phyloP scores from a whole-genome alignment of 371 early-diverging fungal genomes.

The Massospora cicadina region DNA sequence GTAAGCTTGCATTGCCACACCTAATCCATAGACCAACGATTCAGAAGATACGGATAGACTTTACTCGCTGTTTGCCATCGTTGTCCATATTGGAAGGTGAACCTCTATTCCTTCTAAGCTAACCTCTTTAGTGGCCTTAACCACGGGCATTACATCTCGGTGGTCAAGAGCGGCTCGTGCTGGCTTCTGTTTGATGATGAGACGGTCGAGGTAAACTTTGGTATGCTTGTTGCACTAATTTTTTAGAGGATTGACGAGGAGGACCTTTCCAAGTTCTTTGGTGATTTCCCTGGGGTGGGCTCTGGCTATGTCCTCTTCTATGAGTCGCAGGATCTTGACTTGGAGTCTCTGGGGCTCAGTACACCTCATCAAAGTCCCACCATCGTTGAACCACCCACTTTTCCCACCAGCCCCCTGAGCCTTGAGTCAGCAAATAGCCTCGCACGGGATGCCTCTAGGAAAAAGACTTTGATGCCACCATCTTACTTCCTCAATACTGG shows the following conservation, averaged over 20 bases:
- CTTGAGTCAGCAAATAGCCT: background rate
- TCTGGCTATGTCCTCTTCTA: conserved; percentile 75
- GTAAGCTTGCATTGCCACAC: conserved; percentile 20
- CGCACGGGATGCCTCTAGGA: background rate
- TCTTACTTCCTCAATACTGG: background rate
- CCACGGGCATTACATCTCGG: conserved; percentile 88
- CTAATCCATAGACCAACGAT: conserved; percentile 41
- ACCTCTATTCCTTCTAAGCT: background rate
- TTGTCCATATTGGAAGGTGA: conserved; percentile 84
- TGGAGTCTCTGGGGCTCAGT: conserved; percentile 12
- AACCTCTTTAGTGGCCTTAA: conserved; percentile 54
- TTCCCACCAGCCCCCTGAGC: background rate
- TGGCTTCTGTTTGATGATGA: conserved; percentile 96
- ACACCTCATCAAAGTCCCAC: background rate
- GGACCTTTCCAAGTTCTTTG: conserved; percentile 66
- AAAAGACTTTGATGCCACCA: conserved; percentile 5
- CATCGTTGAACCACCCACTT: background rate
- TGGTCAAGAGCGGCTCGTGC: conserved; percentile 65
- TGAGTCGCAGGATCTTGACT: conserved; percentile 29
- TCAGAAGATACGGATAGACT: conserved; percentile 68
- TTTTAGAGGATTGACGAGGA: conserved; percentile 45
- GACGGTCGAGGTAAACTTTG: conserved; percentile 41
- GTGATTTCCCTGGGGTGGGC: conserved; percentile 55
- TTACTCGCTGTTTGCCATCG: conserved; percentile 74
- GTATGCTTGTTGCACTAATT: background rate